Conservation (phyloP, 2,329 filamentous ascomycete species). For the Phialophora verrucosa region DNA sequence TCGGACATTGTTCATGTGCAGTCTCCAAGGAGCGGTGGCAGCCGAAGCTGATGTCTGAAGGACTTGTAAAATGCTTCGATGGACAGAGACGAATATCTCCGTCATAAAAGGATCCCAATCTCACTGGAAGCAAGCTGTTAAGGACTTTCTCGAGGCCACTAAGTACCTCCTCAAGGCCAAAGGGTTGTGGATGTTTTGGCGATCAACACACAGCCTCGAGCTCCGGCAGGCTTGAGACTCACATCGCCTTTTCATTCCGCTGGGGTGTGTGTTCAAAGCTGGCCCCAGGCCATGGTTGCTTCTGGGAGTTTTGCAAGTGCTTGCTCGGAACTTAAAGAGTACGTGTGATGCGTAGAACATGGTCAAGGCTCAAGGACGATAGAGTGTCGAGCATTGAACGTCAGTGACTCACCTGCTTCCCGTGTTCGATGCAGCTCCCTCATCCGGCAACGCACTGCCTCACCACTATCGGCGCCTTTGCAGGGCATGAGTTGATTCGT, state of each 20-base stretch:
- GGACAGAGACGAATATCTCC: not conserved
- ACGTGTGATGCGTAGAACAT: not conserved
- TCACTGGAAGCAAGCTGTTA: not conserved
- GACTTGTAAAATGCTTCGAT: not conserved
- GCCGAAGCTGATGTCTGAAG: not conserved
- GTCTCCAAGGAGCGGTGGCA: not conserved
- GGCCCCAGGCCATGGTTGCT: not conserved
- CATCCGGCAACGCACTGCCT: not conserved
- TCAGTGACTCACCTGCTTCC: not conserved
- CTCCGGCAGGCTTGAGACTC: not conserved
- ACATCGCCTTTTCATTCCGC: not conserved
- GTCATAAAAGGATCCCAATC: not conserved
- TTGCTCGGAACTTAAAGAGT: not conserved
- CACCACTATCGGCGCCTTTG: not conserved
- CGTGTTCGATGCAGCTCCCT: not conserved
- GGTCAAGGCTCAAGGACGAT: not conserved
- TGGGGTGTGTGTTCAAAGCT: not conserved
- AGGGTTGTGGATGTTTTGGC: not conserved
- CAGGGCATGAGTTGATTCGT: conserved; percentile 5
- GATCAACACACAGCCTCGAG: conserved; percentile 1
- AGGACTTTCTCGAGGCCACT: not conserved
- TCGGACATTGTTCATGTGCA: not conserved
- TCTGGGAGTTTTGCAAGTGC: conserved; percentile 3
- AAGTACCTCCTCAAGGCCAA: not conserved
- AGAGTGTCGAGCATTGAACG: not conserved